Evolutionary conservation across 192 early-diverging fungal species (phyloP).

Genomic region (Coemansia sp.): DNA sequence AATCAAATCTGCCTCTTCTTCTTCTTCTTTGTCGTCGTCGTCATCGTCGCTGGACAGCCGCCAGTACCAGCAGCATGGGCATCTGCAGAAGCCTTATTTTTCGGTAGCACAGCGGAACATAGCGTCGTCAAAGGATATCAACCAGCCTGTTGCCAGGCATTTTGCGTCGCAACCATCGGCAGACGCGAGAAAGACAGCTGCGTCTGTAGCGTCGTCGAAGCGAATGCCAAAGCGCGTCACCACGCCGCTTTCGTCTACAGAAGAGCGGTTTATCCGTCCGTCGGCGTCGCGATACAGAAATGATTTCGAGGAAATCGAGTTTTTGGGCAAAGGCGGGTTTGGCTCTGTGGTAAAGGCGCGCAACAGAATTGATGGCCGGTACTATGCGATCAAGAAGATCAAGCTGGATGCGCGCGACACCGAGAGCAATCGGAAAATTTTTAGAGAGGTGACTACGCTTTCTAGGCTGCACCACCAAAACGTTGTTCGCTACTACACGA

Average conservation of each 20-base stretch:
- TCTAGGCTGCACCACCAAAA: conserved; percentile 86
- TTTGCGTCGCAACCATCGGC: neutral
- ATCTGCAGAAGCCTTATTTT: conserved; percentile 15
- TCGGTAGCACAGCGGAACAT: conserved; percentile 40
- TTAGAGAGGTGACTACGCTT: conserved; percentile 87
- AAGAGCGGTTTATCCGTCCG: conserved; percentile 24
- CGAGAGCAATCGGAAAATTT: conserved; percentile 75
- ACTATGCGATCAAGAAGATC: conserved; percentile 93
- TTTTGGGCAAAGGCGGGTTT: conserved; percentile 80
- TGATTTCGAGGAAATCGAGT: conserved; percentile 78
- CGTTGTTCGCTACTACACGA: conserved; percentile 84
- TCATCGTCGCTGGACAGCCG: too few relatives aligned
- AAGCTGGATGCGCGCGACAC: conserved; percentile 73
- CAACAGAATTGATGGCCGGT: conserved; percentile 73
- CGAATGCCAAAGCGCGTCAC: neutral
- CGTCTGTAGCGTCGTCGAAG: neutral
- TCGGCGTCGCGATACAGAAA: conserved; percentile 62
- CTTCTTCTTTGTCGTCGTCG: neutral
- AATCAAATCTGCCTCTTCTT: too few relatives aligned
- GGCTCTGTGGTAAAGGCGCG: conserved; percentile 93
- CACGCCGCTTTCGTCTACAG: neutral
- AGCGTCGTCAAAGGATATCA: neutral
- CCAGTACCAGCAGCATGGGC: too few relatives aligned
- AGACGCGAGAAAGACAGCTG: neutral
- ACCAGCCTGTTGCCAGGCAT: neutral